Conservation (phyloP, 352 stramenopile species). For the Vaucheria bursata region DNA sequence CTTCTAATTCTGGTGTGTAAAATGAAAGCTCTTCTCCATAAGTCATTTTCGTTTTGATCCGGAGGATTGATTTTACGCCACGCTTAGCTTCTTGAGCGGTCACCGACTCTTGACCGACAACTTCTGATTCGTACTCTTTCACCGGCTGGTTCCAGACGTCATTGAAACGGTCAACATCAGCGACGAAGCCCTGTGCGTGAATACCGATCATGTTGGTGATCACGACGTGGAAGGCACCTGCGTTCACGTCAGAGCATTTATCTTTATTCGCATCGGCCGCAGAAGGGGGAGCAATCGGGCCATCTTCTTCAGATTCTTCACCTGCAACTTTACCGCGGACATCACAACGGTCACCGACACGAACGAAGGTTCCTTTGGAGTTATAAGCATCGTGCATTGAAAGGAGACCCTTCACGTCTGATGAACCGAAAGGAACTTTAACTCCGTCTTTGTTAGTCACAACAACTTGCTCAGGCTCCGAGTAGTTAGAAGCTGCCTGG, state of each 20-base stretch:
- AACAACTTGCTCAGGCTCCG: neutral
- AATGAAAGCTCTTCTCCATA: neutral
- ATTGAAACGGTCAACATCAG: neutral
- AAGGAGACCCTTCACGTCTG: neutral
- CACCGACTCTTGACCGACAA: neutral
- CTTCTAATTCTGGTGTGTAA: neutral
- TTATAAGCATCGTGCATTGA: neutral
- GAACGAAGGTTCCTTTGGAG: neutral
- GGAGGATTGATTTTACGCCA: neutral
- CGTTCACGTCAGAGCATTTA: neutral
- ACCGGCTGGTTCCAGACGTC: slow-evolving; percentile 1
- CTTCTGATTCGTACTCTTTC: neutral
- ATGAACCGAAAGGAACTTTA: neutral
- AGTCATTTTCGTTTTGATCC: neutral
- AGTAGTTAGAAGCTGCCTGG: neutral
- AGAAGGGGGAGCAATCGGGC: neutral
- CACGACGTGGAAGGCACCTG: neutral
- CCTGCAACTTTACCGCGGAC: neutral
- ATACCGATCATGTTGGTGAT: neutral
- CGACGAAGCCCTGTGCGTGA: neutral
- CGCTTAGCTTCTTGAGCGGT: too few relatives aligned
- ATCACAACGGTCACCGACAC: neutral
- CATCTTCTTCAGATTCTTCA: neutral
- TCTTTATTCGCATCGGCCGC: neutral
- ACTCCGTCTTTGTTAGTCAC: neutral